A percentile compares a stretch with the other conserved stretches of the same genome.
These are phyloP conservation scores for Podila clonocystis DNA, from an alignment of 192 early-diverging fungal genomes.

Conservation along the genomic window DNA sequence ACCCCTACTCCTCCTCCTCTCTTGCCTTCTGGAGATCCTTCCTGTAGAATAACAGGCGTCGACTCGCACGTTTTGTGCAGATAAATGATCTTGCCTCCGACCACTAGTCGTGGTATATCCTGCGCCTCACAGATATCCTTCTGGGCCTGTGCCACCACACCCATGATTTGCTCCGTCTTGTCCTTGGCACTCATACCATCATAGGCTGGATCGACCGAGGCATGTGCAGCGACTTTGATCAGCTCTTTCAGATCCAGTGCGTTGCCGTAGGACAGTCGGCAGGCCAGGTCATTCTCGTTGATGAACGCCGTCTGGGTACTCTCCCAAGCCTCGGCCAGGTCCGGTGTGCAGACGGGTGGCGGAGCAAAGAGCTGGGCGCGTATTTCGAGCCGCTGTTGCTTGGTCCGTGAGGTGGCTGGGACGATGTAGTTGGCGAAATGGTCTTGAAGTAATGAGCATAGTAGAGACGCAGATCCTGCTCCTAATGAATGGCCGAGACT, in stretches of 20 bases:
- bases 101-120: constrained; percentile 37
- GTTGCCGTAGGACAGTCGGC: constrained; percentile 51
- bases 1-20: not conserved
- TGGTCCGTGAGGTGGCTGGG: constrained; percentile 3
- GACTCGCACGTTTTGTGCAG: constrained; percentile 46
- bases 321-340: constrained; percentile 42
- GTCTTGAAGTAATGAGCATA: constrained; percentile 49
- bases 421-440: constrained; percentile 29
- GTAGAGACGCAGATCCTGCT: constrained; percentile 39
- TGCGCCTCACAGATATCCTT: constrained; percentile 22
- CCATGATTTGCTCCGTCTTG: constrained; percentile 25
- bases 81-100: constrained; percentile 44
- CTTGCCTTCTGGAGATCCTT: not conserved
- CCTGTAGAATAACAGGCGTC: constrained; percentile 22
- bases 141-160: constrained; percentile 38
- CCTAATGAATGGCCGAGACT: constrained; percentile 55
- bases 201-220: constrained; percentile 36
- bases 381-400: constrained; percentile 28
- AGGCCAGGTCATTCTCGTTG: constrained; percentile 54
- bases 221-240: constrained; percentile 51
- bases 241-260: constrained; percentile 55
- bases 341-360: constrained; percentile 39
- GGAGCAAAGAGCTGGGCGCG: constrained; percentile 51
- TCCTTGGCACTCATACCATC: constrained; percentile 18
- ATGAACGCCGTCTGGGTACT: constrained; percentile 46